Conservation (phyloP, 805 yeast species). For the Starmerella asiatica region DNA sequence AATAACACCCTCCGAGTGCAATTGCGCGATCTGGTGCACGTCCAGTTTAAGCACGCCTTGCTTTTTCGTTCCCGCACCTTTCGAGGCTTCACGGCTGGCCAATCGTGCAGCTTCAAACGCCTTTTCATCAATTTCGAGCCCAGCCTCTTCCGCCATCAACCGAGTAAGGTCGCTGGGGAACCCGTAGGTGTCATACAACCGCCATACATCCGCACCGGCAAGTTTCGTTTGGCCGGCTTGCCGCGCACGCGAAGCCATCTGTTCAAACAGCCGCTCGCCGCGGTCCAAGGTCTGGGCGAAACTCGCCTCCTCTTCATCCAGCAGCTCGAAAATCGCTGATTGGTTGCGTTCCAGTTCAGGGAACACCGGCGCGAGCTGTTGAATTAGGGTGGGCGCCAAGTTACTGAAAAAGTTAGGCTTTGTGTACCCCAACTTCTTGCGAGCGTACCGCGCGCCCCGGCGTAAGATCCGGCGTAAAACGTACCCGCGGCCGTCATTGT, state of each 20-base stretch:
- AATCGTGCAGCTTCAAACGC: constrained; percentile 85
- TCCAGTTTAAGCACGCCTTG: constrained; percentile 57
- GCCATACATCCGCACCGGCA: constrained; percentile 94
- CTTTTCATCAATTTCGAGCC: constrained; percentile 77
- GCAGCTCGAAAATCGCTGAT: constrained; percentile 68
- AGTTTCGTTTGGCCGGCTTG: constrained; percentile 61
- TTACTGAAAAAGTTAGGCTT: constrained; percentile 88
- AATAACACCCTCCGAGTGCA: constrained; percentile 48
- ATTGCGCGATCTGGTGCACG: constrained; percentile 72
- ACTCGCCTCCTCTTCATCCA: constrained; percentile 91
- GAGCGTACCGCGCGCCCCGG: constrained; percentile 94
- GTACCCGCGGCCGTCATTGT: constrained; percentile 97
- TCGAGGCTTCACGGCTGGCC: constrained; percentile 88
- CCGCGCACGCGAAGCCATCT: constrained; percentile 73
- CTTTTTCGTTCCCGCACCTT: constrained; percentile 30
- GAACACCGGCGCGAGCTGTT: constrained; percentile 73
- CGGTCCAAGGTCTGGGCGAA: constrained; percentile 92
- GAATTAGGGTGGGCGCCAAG: constrained; percentile 83
- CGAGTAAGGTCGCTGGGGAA: constrained; percentile 97
- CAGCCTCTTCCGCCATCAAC: constrained; percentile 97
- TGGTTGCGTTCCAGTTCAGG: constrained; percentile 75
- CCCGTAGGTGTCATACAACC: constrained; percentile 95
- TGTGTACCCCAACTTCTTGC: constrained; percentile 92
- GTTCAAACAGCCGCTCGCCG: constrained; percentile 93
- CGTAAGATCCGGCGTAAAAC: constrained; percentile 92